phyloP scores from a whole-genome alignment of 768 basidiomycete genomes.

The Xerocomus spinulosus region DNA sequence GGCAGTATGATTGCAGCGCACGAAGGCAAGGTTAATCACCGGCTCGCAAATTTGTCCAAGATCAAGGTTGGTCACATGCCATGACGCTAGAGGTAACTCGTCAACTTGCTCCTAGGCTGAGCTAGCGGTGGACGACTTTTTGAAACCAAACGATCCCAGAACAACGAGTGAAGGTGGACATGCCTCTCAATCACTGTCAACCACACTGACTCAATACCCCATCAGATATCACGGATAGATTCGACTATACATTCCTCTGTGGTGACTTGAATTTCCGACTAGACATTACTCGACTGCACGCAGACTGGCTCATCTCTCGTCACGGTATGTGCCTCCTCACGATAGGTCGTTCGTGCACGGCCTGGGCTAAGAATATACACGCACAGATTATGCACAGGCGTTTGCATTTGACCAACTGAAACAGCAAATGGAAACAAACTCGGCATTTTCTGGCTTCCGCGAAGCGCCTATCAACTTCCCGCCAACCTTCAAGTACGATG shows the following conservation, averaged over 20 bases:
- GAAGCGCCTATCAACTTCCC: constrained; percentile 83
- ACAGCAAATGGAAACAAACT: constrained; percentile 63
- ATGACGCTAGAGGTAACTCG: neutral
- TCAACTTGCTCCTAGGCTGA: constrained; percentile 47
- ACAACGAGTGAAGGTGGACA: constrained; percentile 62
- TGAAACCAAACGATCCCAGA: constrained; percentile 59
- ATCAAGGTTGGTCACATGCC: constrained; percentile 58
- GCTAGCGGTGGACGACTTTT: constrained; percentile 73
- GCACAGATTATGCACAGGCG: constrained; percentile 74
- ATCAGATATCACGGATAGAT: constrained; percentile 75
- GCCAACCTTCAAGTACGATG: constrained; percentile 93
- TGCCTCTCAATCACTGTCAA: neutral
- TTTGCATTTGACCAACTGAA: constrained; percentile 88
- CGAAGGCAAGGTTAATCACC: constrained; percentile 67
- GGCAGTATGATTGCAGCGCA: constrained; percentile 47
- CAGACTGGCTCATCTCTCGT: constrained; percentile 87
- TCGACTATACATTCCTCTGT: constrained; percentile 84
- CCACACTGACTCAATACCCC: constrained; percentile 7
- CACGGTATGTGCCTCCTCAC: constrained; percentile 46
- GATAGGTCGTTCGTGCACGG: neutral
- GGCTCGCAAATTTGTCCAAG: constrained; percentile 83
- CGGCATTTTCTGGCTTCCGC: constrained; percentile 70
- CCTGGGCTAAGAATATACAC: constrained; percentile 5
- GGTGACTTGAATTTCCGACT: constrained; percentile 93
- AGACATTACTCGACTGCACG: constrained; percentile 84